Evolutionary conservation across 2,329 filamentous ascomycete genomes (phyloP).

Genomic region (Aspergillus bombycis): DNA sequence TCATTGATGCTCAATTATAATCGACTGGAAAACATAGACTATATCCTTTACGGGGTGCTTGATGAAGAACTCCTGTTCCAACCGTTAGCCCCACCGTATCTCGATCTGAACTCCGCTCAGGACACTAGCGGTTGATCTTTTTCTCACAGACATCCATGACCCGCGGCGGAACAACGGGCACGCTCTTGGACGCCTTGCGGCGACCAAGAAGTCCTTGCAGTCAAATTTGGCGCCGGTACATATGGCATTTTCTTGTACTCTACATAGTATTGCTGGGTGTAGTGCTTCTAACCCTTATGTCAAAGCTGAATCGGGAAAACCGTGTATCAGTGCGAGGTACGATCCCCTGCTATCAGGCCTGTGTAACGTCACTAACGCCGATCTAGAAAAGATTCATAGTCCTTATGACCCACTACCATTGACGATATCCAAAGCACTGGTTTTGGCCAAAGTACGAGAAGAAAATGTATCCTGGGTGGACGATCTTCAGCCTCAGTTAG

Average conservation of each 20-base stretch:
- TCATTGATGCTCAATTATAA: not conserved
- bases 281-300: not conserved
- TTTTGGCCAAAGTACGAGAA: slow-evolving; percentile 11
- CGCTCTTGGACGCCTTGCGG: not conserved
- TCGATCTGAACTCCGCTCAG: slow-evolving; percentile 2
- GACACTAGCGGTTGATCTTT: slow-evolving; percentile 5
- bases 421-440: slow-evolving; percentile 1
- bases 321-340: not conserved
- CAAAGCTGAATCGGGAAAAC: not conserved
- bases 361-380: not conserved
- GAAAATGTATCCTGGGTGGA: slow-evolving; percentile 11
- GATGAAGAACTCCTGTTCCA: not conserved
- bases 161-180: not conserved
- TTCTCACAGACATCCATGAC: slow-evolving; percentile 1
- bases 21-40: not conserved
- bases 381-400: not conserved
- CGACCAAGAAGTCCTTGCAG: not conserved
- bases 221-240: not conserved
- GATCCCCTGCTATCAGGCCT: not conserved
- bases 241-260: not conserved
- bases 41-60: not conserved
- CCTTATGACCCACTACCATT: not conserved
- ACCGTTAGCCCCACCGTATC: not conserved
- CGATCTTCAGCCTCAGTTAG: slow-evolving; percentile 11
- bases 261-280: slow-evolving; percentile 1